These are phyloP conservation scores for Colletotrichum musae DNA, from an alignment of 2,329 filamentous ascomycete species.

Conservation along the genomic window DNA sequence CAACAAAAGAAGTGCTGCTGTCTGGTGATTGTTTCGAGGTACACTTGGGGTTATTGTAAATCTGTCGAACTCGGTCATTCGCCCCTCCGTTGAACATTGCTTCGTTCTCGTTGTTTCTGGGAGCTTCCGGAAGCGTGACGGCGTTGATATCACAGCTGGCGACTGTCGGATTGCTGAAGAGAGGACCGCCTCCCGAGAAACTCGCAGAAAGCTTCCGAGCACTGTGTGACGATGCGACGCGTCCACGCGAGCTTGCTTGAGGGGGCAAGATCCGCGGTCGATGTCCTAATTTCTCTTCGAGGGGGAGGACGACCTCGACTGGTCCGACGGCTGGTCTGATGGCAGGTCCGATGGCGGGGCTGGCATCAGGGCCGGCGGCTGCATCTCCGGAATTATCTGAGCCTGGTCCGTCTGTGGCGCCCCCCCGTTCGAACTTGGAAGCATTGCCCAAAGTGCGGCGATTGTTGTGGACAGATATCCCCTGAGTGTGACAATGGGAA, in stretches of 20 bases:
- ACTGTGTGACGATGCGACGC: not conserved
- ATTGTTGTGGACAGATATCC: too few relatives aligned
- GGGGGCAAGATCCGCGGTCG: not conserved
- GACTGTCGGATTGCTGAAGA: slow-evolving; percentile 49
- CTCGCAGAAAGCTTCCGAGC: slow-evolving; percentile 49
- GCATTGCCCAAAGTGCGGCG: too few relatives aligned
- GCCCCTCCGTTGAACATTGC: not conserved
- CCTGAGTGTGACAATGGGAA: too few relatives aligned
- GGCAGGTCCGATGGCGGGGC: too few relatives aligned
- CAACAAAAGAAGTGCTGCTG: slow-evolving; percentile 7
- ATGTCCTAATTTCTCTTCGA: not conserved
- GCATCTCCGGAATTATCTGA: too few relatives aligned
- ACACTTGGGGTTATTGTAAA: too few relatives aligned
- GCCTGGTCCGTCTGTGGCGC: too few relatives aligned
- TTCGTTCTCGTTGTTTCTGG: slow-evolving; percentile 47
- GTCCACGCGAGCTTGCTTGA: not conserved
- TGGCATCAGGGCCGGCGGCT: too few relatives aligned
- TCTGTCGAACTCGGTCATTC: too few relatives aligned
- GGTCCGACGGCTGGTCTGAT: too few relatives aligned
- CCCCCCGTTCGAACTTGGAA: too few relatives aligned
- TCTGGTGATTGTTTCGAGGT: not conserved
- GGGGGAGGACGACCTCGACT: not conserved
- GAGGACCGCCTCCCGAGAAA: slow-evolving; percentile 45
- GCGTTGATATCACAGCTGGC: slow-evolving; percentile 48
- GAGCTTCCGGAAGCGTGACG: slow-evolving; percentile 42